These are phyloP conservation scores for Aurinia saxatilis DNA, from an alignment of 345 rosid species.

Conservation along the genomic window DNA sequence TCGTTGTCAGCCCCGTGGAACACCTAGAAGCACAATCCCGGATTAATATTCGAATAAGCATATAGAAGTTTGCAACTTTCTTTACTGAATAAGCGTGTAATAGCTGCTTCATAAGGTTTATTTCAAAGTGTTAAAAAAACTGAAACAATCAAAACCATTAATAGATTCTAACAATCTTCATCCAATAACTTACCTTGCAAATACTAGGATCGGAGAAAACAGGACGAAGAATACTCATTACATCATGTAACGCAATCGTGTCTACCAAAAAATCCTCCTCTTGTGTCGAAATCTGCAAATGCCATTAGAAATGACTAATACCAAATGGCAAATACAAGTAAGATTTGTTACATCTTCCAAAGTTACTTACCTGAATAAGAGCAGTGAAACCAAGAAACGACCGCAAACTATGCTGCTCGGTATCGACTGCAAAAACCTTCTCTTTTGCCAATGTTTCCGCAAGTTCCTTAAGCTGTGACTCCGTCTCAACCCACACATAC, in stretches of 20 bases:
- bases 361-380: constrained; percentile 57
- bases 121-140: background rate
- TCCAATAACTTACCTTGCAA: constrained; percentile 55
- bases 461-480: constrained; percentile 55
- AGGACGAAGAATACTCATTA: constrained; percentile 56
- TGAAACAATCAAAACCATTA: background rate
- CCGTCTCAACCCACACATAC: constrained; percentile 67
- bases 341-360: background rate
- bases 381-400: constrained; percentile 90
- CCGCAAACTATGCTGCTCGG: constrained; percentile 82
- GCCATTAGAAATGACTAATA: background rate
- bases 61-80: background rate
- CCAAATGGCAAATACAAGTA: background rate
- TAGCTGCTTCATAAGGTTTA: background rate
- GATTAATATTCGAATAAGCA: background rate
- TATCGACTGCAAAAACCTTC: constrained; percentile 65
- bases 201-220: constrained; percentile 66
- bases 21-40: constrained; percentile 41
- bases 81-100: background rate
- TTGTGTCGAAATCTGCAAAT: constrained; percentile 56
- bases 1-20: constrained; percentile 98
- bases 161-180: background rate
- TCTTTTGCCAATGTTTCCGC: constrained; percentile 46
- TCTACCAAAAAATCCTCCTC: constrained; percentile 72
- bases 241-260: constrained; percentile 71